These are phyloP conservation scores for Diaporthe longicolla DNA, from an alignment of 2,329 filamentous ascomycete genomes.

Conservation along the genomic window DNA sequence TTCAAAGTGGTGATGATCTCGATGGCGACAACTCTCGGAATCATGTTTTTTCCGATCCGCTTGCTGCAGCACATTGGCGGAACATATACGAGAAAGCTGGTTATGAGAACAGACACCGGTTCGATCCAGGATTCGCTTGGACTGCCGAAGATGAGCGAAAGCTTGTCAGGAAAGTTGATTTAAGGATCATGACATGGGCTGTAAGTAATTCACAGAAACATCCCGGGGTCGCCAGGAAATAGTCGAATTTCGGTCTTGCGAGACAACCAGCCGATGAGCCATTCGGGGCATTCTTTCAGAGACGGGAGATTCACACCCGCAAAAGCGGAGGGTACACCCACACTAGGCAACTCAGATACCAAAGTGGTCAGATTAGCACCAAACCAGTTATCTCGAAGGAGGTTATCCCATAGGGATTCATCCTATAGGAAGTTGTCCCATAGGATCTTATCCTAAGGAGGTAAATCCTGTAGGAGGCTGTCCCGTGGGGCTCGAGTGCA, in stretches of 20 bases:
- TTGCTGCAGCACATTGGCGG: slow-evolving; percentile 64
- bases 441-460: too few species aligned
- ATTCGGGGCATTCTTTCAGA: too few species aligned
- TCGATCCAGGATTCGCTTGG: slow-evolving; percentile 70
- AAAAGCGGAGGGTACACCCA: too few species aligned
- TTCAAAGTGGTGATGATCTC: slow-evolving; percentile 1
- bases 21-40: slow-evolving; percentile 37
- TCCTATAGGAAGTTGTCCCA: too few species aligned
- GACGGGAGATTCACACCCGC: too few species aligned
- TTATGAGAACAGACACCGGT: slow-evolving; percentile 74
- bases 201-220: not conserved
- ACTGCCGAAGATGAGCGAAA: slow-evolving; percentile 65
- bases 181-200: slow-evolving; percentile 52
- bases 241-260: too few species aligned
- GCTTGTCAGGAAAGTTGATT: slow-evolving; percentile 64
- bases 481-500: too few species aligned
- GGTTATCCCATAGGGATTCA: too few species aligned
- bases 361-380: too few species aligned
- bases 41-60: slow-evolving; percentile 62
- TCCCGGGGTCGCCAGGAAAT: not conserved
- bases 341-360: too few species aligned
- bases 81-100: slow-evolving; percentile 66
- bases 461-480: too few species aligned
- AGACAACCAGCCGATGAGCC: not conserved
- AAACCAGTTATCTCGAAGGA: too few species aligned